Conservation (phyloP, 169 alveolate genomes). For the Plasmodium gonderi region DNA sequence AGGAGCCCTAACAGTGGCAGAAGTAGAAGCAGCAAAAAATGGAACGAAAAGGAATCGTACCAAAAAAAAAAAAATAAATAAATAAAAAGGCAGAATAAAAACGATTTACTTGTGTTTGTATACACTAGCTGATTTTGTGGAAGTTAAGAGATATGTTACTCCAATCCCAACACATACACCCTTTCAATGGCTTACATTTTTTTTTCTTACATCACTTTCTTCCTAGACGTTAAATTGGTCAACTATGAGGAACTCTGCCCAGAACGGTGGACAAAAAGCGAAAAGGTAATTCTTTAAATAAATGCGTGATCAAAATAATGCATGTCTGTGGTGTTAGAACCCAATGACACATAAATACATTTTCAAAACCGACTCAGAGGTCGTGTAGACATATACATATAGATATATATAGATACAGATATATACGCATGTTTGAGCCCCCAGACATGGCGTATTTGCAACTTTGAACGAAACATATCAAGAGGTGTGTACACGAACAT, state of each 20-base stretch:
- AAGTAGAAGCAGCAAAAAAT: background rate
- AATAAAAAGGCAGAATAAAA: background rate
- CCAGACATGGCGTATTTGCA: too few species aligned
- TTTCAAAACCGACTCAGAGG: too few species aligned
- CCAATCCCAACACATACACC: too few species aligned
- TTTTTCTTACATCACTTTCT: background rate
- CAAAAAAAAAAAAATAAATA: background rate
- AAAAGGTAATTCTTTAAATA: background rate
- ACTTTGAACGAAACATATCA: background rate
- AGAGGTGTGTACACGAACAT: background rate
- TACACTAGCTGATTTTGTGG: background rate
- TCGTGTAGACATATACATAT: too few species aligned
- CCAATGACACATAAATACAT: background rate
- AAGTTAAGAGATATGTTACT: background rate
- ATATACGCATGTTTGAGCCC: too few species aligned
- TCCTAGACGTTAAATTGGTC: background rate
- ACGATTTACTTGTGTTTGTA: background rate
- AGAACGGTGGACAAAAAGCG: slow-evolving; percentile 44
- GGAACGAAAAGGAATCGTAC: background rate
- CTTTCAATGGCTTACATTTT: background rate
- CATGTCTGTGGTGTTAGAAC: background rate
- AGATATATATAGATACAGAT: too few species aligned
- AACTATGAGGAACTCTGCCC: slow-evolving; percentile 53
- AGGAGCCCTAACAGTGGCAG: background rate
- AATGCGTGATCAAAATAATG: background rate